phyloP scores from a whole-genome alignment of 805 yeast genomes.

The Metschnikowia lochheadii region DNA sequence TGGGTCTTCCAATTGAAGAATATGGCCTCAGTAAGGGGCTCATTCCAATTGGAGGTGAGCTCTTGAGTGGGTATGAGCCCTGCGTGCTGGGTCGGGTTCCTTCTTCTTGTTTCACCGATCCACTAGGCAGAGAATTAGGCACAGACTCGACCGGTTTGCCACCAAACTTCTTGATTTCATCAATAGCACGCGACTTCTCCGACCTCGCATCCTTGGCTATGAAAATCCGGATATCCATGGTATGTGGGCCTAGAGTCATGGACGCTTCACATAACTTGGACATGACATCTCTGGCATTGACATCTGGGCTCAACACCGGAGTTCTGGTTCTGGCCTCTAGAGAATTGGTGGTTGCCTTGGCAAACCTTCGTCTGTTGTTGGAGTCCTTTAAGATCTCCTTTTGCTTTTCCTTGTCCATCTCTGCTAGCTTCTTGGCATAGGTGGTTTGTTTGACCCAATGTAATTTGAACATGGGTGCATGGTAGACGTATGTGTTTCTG shows the following conservation, averaged over 20 bases:
- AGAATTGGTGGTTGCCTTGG: conserved; percentile 18
- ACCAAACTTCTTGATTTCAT: conserved; percentile 15
- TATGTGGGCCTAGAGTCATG: conserved; percentile 78
- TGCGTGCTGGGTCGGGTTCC: neutral
- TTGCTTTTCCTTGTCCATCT: conserved; percentile 28
- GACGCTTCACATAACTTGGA: conserved; percentile 77
- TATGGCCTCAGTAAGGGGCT: neutral
- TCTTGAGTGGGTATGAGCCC: neutral
- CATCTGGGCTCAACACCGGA: conserved; percentile 37
- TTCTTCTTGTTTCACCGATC: neutral
- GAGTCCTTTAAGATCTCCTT: conserved; percentile 16
- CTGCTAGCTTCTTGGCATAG: conserved; percentile 44
- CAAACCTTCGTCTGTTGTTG: conserved; percentile 16
- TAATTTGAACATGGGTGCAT: conserved; percentile 66
- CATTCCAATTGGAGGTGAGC: neutral
- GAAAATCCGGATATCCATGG: conserved; percentile 70
- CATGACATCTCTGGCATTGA: conserved; percentile 78
- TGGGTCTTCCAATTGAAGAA: neutral
- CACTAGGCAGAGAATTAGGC: neutral
- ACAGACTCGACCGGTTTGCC: conserved; percentile 1
- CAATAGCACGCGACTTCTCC: conserved; percentile 42
- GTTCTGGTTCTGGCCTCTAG: conserved; percentile 20
- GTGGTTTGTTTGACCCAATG: conserved; percentile 76
- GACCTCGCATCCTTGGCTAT: conserved; percentile 78
- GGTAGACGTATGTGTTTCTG: conserved; percentile 52